Evolutionary conservation across 2,329 filamentous ascomycete genomes (phyloP), one percentile per base, ranked within the genome.

Genomic region (Verticillium klebahnii): DNA sequence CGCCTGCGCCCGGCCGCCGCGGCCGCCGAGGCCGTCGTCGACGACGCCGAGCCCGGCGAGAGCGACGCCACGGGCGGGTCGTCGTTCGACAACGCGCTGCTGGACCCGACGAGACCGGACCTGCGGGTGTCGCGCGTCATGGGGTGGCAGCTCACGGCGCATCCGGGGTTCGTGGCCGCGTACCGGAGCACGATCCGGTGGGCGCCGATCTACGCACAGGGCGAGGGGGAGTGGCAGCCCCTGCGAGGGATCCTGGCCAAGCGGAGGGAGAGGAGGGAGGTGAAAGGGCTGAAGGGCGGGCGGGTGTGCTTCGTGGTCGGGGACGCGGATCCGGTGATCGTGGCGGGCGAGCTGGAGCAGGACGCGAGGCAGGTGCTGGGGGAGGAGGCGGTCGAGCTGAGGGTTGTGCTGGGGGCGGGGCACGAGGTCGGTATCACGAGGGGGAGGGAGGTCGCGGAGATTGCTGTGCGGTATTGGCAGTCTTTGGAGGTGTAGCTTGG

Each of bases 151-250:
- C 75, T 92, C 23, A 76, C 80, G 39, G 70, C 83, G 32, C 89
- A 94, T 70, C 69, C 72, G 1, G 91, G 89, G 0, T 93, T 92
- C 69, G 78, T 92, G 5, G 78, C 80, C 2, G 84, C 90, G 0
- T 93, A 93, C 69, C 82, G 92, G 68, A 90, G 86, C 62, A 87
- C 84, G 34, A 88, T 94, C 67, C 82, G 87, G 23, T 76, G 89
- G 68, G 88, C 87, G 2, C 91, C 91, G 0, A 86, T 93, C 25
- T 85, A 88, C 64, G 81, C 82, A 14, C 83, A 89, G 65, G 81
- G 86, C 61, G 78, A 80, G 11, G 78, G 78, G 40, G 79, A 85
- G 52, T 94, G 90, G 90, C 71, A 71, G 29, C 74, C 78, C 1
- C 77, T 93, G 36, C 81, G 83, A 0, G 69, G 74, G 15, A 72